Evolutionary conservation across 441 rosid genomes (phyloP).

Genomic region (Erodium trifolium): DNA sequence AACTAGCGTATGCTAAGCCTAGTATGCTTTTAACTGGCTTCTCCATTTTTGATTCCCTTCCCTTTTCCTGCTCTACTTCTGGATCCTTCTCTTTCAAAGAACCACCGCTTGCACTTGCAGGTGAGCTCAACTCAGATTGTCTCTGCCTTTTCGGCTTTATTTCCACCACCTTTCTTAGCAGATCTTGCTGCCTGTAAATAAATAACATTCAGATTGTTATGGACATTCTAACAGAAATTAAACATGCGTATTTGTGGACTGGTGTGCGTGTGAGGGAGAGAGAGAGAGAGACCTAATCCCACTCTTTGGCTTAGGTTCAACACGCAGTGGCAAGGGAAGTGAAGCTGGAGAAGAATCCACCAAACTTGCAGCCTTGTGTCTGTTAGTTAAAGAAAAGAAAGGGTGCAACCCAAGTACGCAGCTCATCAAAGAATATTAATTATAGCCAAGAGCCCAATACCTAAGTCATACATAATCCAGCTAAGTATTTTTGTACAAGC

Average conservation of each 20-base stretch:
- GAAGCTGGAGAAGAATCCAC: slow-evolving; percentile 82
- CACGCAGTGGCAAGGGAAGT: slow-evolving; percentile 72
- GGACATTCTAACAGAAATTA: background rate
- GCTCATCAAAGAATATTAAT: too few relatives aligned
- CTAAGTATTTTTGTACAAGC: background rate
- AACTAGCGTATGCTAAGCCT: slow-evolving; percentile 77
- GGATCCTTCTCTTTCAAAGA: slow-evolving; percentile 22
- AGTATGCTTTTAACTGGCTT: slow-evolving; percentile 54
- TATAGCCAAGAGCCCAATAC: too few relatives aligned
- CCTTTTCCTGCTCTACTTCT: slow-evolving; percentile 24
- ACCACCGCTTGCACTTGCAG: slow-evolving; percentile 19
- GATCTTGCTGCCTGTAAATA: slow-evolving; percentile 72
- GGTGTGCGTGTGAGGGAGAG: background rate
- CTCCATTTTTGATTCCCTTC: slow-evolving; percentile 21
- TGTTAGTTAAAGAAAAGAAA: slow-evolving; percentile 38
- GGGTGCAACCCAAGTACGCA: too few relatives aligned
- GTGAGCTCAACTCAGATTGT: slow-evolving; percentile 24
- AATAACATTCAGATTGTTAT: background rate
- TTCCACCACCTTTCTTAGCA: slow-evolving; percentile 76
- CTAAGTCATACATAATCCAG: background rate
- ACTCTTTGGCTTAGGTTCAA: slow-evolving; percentile 90
- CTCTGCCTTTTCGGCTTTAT: slow-evolving; percentile 64
- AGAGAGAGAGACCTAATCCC: slow-evolving; percentile 58
- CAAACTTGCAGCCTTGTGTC: slow-evolving; percentile 78
- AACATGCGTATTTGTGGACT: background rate